Evolutionary conservation across 2,329 filamentous ascomycete genomes (phyloP).

Genomic region (Polytolypa hystricis): DNA sequence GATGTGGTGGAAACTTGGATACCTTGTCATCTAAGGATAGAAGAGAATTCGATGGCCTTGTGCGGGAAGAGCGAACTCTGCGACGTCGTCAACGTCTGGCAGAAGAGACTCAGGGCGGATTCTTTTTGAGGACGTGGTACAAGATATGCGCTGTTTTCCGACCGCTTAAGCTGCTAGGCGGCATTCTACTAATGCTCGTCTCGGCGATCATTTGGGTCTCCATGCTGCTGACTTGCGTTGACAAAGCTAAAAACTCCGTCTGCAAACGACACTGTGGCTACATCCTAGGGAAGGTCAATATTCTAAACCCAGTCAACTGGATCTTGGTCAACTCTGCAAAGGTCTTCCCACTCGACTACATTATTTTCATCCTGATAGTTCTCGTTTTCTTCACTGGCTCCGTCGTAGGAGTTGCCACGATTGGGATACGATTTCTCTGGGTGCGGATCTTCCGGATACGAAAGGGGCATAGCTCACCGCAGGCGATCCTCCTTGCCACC

Average conservation of each 20-base stretch:
- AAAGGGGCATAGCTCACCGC: constrained; percentile 77
- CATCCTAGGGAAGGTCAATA: constrained; percentile 73
- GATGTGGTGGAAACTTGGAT: constrained; percentile 63
- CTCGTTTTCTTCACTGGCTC: constrained; percentile 82
- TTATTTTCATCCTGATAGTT: constrained; percentile 74
- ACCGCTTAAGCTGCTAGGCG: constrained; percentile 78
- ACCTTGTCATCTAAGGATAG: constrained; percentile 75
- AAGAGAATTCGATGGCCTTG: constrained; percentile 74
- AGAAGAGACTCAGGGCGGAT: constrained; percentile 62
- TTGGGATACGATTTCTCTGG: constrained; percentile 96
- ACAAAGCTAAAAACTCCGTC: constrained; percentile 91
- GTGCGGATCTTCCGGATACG: constrained; percentile 84
- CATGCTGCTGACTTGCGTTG: constrained; percentile 90
- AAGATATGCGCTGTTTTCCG: constrained; percentile 73
- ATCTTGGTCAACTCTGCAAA: constrained; percentile 69
- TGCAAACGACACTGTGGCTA: constrained; percentile 89
- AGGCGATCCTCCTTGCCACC: constrained; percentile 81
- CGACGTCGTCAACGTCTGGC: constrained; percentile 81
- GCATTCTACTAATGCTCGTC: constrained; percentile 63
- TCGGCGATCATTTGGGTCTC: constrained; percentile 71
- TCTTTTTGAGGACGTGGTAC: constrained; percentile 63
- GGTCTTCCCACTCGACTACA: constrained; percentile 84
- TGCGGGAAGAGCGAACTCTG: constrained; percentile 84
- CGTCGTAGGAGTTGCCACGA: constrained; percentile 70
- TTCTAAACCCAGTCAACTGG: constrained; percentile 94